phyloP scores from a whole-genome alignment of 1,284 basidiomycete genomes.

The Takashimella tepidaria region DNA sequence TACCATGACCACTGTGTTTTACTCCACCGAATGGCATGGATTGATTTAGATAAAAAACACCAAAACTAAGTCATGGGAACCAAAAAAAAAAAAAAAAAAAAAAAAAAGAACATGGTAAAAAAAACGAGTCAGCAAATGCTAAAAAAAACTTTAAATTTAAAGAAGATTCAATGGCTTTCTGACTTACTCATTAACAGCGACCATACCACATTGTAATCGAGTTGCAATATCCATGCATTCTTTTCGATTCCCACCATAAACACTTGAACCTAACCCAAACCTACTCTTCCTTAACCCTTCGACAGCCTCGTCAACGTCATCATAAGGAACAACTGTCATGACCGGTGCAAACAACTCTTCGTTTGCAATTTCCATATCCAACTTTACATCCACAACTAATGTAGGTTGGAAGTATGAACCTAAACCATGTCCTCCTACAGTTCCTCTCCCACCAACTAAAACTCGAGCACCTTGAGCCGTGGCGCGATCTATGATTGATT shows the following conservation, averaged over 20 bases:
- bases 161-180: no score
- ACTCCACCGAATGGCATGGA: slow-evolving; percentile 89
- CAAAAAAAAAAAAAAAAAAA: neutral
- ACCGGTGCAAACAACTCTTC: slow-evolving; percentile 88
- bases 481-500: slow-evolving; percentile 66
- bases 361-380: slow-evolving; percentile 68
- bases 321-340: slow-evolving; percentile 75
- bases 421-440: slow-evolving; percentile 57
- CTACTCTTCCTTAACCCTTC: slow-evolving; percentile 76
- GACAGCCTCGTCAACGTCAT: slow-evolving; percentile 73
- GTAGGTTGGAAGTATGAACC: slow-evolving; percentile 84
- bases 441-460: slow-evolving; percentile 61
- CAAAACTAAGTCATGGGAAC: slow-evolving; percentile 56
- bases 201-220: slow-evolving; percentile 86
- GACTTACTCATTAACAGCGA: slow-evolving; percentile 89
- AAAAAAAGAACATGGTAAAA: slow-evolving; percentile 4
- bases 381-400: slow-evolving; percentile 73
- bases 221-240: slow-evolving; percentile 73
- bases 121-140: slow-evolving; percentile 2
- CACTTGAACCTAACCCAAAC: slow-evolving; percentile 89
- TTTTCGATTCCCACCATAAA: slow-evolving; percentile 79
- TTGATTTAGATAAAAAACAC: slow-evolving; percentile 84
- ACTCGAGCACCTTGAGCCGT: slow-evolving; percentile 66
- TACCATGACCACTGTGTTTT: slow-evolving; percentile 82
- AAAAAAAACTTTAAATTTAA: slow-evolving; percentile 62